Evolutionary conservation across 768 basidiomycete genomes (phyloP).

Genomic region (Dentipellis fragilis): DNA sequence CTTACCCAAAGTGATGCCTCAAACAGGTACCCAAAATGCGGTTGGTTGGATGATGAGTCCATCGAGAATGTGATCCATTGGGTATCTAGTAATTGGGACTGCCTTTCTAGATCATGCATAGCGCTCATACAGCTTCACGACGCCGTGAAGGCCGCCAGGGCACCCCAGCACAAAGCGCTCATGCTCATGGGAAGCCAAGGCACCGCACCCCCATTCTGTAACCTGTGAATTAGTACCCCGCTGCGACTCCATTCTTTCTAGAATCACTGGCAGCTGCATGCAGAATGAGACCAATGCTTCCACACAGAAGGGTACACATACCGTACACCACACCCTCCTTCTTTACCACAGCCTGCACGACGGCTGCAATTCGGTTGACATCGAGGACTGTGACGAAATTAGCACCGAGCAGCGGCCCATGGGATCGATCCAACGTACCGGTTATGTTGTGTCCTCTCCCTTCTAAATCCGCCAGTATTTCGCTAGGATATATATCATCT

Average conservation of each 20-base stretch:
- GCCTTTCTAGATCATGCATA: too few species aligned
- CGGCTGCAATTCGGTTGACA: constrained; percentile 63
- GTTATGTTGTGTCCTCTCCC: constrained; percentile 63
- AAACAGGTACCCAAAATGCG: too few species aligned
- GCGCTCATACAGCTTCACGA: too few species aligned
- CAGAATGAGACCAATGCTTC: background rate
- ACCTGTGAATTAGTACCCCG: constrained; percentile 50
- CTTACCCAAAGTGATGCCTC: too few species aligned
- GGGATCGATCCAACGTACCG: constrained; percentile 27
- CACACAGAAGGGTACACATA: constrained; percentile 22
- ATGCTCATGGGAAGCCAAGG: background rate
- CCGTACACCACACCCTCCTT: constrained; percentile 52
- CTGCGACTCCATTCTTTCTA: constrained; percentile 86
- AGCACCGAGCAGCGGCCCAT: background rate
- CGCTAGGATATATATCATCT: constrained; percentile 49
- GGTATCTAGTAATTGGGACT: too few species aligned
- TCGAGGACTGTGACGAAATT: constrained; percentile 37
- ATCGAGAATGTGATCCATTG: too few species aligned
- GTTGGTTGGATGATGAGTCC: too few species aligned
- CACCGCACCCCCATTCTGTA: background rate
- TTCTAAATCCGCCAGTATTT: constrained; percentile 46
- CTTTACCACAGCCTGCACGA: constrained; percentile 57
- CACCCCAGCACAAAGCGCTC: too few species aligned
- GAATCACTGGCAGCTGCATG: constrained; percentile 76
- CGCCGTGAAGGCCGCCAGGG: too few species aligned